A percentile compares a stretch with the other conserved stretches of the same genome.
Evolutionary conservation across 306 rosid species (phyloP).

Genomic region (Glycine latifolia): DNA sequence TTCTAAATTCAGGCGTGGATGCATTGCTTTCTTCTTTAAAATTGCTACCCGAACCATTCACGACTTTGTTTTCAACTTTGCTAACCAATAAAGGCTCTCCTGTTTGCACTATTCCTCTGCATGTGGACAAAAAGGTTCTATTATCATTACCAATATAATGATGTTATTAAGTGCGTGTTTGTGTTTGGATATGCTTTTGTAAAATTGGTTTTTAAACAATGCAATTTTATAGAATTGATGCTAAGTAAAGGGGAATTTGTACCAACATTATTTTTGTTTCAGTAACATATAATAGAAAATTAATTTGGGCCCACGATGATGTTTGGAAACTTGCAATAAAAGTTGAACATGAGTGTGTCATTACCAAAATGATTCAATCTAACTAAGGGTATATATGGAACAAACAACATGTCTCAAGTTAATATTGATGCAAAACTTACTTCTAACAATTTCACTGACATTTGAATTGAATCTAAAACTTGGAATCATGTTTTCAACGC

Average conservation of each 20-base stretch:
- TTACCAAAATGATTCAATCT: neutral
- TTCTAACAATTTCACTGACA: neutral
- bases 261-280: neutral
- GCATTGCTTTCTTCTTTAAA: constrained; percentile 64
- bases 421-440: neutral
- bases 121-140: constrained; percentile 36
- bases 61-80: constrained; percentile 67
- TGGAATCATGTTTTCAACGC: neutral
- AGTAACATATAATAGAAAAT: neutral
- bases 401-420: neutral
- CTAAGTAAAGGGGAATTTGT: neutral
- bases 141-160: constrained; percentile 2
- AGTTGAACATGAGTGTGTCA: neutral
- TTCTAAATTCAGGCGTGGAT: constrained; percentile 68
- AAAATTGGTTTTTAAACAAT: neutral
- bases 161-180: neutral
- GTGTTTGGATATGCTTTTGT: neutral
- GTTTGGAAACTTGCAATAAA: neutral
- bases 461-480: neutral
- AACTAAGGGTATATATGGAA: neutral
- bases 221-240: neutral
- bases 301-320: neutral
- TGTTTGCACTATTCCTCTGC: constrained; percentile 67
- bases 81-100: constrained; percentile 63
- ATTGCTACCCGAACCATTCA: constrained; percentile 58